A percentile compares a stretch with the other conserved stretches of the same genome.
These are phyloP conservation scores for Ulota crispa DNA, from an alignment of 225 moss, liverwort and hornwort species.

Conservation along the genomic window DNA sequence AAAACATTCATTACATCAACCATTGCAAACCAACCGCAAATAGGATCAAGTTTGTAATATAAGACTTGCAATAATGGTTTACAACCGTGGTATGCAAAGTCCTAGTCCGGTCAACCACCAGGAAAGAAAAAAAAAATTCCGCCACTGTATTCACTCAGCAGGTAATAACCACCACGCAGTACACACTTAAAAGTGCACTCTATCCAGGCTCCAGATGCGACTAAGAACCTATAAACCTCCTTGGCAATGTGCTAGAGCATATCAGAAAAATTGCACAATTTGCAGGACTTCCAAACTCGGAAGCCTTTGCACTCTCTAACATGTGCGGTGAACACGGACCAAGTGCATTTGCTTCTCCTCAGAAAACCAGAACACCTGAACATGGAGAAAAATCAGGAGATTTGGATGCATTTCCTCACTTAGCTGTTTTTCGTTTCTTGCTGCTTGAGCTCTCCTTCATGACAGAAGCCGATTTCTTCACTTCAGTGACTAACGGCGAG, in stretches of 20 bases:
- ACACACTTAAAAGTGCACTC: slow-evolving; percentile 8
- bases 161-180: background rate
- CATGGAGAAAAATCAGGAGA: background rate
- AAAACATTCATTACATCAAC: too few relatives aligned
- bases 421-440: slow-evolving; percentile 36
- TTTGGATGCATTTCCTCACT: slow-evolving; percentile 12
- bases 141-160: slow-evolving; percentile 41
- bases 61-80: too few relatives aligned
- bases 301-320: slow-evolving; percentile 6
- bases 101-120: background rate
- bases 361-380: background rate
- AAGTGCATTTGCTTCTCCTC: background rate
- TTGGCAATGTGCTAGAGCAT: slow-evolving; percentile 17
- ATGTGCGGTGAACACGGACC: slow-evolving; percentile 7
- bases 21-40: too few relatives aligned
- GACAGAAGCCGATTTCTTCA: slow-evolving; percentile 9
- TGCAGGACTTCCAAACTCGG: background rate
- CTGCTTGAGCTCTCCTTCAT: slow-evolving; percentile 16
- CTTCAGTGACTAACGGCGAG: slow-evolving; percentile 27
- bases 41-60: too few relatives aligned
- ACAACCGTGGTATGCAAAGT: background rate
- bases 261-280: slow-evolving; percentile 30
- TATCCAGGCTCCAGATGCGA: background rate
- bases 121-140: slow-evolving; percentile 13
- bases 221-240: background rate